Evolutionary conservation across 306 rosid genomes (phyloP), one percentile per base, ranked within the genome.

Genomic region (Quercus cerris): DNA sequence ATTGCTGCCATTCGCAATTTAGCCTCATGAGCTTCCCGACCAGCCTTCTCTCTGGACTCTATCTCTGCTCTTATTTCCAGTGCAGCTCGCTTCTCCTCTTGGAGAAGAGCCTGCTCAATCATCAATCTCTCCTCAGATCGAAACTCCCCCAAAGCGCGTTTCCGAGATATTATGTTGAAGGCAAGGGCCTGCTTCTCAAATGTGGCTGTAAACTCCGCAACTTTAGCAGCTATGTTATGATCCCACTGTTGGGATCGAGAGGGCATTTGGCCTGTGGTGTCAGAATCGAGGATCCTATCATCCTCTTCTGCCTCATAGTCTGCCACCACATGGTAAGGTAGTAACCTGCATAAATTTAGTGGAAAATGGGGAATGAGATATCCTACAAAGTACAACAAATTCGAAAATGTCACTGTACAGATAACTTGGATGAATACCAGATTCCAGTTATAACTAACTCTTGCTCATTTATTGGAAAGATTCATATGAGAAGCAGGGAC

Each of bases 221-320:
- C 93, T 83, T 95, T 95, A 77, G 96, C 94, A 74, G 93, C 78
- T 80, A 95, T 93, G 81, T 93, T 95, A 57, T 91, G 94, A 83
- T 95, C 99, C 99, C 99, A 95, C 81, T 95, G 99, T 82, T 95
- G 99, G 52, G 97, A 93, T 76, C 99, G 93, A 19, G 99, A 95
- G 54, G 90, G 96, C 88, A 95, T 79, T 82, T 88, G 90, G 74
- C 99, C 99, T 4, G 97, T 93, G 31, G 96, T 91, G 84, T 95
- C 98, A 77, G 98, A 91, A 88, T 95, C 97, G 0, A 95, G 98
- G 75, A 95, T 91, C 84, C 99, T 89, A 78, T 95, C 98, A 78
- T 95, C 99, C 87, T 95, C 99, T 86, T 95, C 98, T 9, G 97
- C 99, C 77, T 95, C 99, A 82, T 95, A 95, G 83, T 95, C 99